Evolutionary conservation across 768 basidiomycete genomes (phyloP).

Genomic region (Leucocoprinus sp.): DNA sequence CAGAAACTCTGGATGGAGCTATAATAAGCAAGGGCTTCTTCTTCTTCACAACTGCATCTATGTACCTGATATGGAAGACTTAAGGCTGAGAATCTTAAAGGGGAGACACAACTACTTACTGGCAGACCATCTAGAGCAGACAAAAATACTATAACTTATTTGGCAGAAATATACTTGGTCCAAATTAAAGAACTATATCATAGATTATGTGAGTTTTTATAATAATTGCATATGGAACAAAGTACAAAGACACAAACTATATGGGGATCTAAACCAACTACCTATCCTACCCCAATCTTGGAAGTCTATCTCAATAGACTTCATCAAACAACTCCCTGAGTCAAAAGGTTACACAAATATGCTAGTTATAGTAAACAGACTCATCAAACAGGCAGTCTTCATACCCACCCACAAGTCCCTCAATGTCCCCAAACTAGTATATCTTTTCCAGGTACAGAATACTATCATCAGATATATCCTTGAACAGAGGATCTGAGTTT

Average conservation of each 20-base stretch:
- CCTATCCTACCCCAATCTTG: not conserved
- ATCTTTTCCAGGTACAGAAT: too few relatives aligned
- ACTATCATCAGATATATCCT: too few relatives aligned
- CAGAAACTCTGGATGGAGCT: too few relatives aligned
- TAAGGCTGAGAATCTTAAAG: too few relatives aligned
- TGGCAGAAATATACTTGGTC: not conserved
- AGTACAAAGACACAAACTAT: not conserved
- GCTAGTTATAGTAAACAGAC: conserved; percentile 27
- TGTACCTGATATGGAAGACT: too few relatives aligned
- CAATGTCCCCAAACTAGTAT: too few relatives aligned
- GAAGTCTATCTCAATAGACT: conserved; percentile 25
- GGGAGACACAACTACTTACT: too few relatives aligned
- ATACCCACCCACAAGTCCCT: not conserved
- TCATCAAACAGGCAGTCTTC: conserved; percentile 18
- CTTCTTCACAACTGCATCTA: too few relatives aligned
- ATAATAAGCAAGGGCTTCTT: too few relatives aligned
- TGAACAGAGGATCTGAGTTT: too few relatives aligned
- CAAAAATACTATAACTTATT: too few relatives aligned
- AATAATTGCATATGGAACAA: not conserved
- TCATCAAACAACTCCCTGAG: conserved; percentile 29
- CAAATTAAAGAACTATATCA: not conserved
- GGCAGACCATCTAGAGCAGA: too few relatives aligned
- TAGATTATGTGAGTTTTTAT: not conserved
- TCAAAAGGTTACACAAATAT: conserved; percentile 30
- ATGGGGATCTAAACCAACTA: not conserved